A percentile compares a stretch with the other conserved stretches of the same genome.
Evolutionary conservation across 208 protist species (phyloP).

Genomic region (Willaertia magna): DNA sequence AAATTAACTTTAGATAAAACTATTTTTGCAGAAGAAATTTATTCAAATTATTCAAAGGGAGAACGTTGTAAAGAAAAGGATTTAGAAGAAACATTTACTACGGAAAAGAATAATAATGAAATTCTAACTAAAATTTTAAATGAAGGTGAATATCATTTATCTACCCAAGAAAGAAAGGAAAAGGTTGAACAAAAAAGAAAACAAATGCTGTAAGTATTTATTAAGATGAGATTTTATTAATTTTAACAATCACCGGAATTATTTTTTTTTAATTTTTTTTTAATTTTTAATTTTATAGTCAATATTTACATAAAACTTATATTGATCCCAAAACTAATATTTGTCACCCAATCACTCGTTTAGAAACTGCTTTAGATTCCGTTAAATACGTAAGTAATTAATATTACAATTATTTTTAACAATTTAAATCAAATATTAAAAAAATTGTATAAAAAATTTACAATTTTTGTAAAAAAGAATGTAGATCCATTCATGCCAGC

Average conservation of each 20-base stretch:
- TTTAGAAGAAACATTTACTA: background rate
- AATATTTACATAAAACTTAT: slow-evolving; percentile 9
- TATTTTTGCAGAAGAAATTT: slow-evolving; percentile 6
- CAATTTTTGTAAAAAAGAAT: background rate
- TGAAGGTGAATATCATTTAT: slow-evolving; percentile 12
- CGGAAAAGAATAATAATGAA: background rate
- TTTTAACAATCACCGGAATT: background rate
- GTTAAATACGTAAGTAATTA: background rate
- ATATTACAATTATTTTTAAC: background rate
- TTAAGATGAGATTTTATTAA: background rate
- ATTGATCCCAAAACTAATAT: slow-evolving; percentile 10
- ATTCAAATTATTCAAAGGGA: background rate
- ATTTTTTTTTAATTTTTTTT: background rate
- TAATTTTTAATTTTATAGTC: background rate
- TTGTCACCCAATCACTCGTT: background rate
- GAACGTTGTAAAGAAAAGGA: background rate
- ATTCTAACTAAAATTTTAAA: background rate
- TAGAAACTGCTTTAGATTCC: background rate
- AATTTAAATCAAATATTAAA: too few relatives aligned
- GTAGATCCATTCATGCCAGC: background rate
- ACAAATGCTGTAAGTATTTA: background rate
- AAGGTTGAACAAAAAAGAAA: slow-evolving; percentile 5
- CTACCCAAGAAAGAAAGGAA: slow-evolving; percentile 6
- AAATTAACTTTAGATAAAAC: slow-evolving; percentile 1
- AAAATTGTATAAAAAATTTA: too few relatives aligned